A percentile compares a stretch with the other conserved stretches of the same genome.
Evolutionary conservation across 768 basidiomycete species (phyloP).

Genomic region (Calocera cornea): DNA sequence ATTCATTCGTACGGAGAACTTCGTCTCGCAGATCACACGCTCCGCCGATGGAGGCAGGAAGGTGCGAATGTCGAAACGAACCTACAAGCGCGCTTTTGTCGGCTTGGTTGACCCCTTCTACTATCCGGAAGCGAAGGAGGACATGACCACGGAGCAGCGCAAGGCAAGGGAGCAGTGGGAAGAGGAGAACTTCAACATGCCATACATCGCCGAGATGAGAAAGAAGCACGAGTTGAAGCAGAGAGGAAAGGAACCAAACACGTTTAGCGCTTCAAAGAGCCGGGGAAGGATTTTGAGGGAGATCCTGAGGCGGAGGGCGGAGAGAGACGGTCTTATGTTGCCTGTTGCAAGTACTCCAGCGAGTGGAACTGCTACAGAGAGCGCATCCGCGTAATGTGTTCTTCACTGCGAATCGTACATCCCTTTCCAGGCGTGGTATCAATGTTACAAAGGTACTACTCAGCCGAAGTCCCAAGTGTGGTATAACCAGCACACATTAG

Average conservation of each 20-base stretch:
- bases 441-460: not conserved
- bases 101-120: slow-evolving; percentile 89
- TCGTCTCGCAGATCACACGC: slow-evolving; percentile 43
- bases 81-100: slow-evolving; percentile 85
- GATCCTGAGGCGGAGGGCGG: slow-evolving; percentile 35
- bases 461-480: not conserved
- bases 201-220: slow-evolving; percentile 23
- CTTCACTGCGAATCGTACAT: not conserved
- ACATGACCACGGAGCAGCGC: slow-evolving; percentile 50
- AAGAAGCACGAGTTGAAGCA: slow-evolving; percentile 25
- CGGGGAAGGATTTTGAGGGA: slow-evolving; percentile 39
- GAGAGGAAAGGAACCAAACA: slow-evolving; percentile 23
- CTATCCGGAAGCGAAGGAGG: slow-evolving; percentile 69
- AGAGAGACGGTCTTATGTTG: slow-evolving; percentile 23
- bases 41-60: slow-evolving; percentile 6
- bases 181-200: slow-evolving; percentile 45
- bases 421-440: not conserved
- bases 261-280: slow-evolving; percentile 26
- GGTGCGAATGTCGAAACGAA: slow-evolving; percentile 22
- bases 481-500: not conserved
- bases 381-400: not conserved
- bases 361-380: not conserved
- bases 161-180: slow-evolving; percentile 39
- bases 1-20: slow-evolving; percentile 92
- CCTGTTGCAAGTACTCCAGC: not conserved